Conservation (phyloP, 2,329 filamentous ascomycete species). For the Aureobasidium sp. region DNA sequence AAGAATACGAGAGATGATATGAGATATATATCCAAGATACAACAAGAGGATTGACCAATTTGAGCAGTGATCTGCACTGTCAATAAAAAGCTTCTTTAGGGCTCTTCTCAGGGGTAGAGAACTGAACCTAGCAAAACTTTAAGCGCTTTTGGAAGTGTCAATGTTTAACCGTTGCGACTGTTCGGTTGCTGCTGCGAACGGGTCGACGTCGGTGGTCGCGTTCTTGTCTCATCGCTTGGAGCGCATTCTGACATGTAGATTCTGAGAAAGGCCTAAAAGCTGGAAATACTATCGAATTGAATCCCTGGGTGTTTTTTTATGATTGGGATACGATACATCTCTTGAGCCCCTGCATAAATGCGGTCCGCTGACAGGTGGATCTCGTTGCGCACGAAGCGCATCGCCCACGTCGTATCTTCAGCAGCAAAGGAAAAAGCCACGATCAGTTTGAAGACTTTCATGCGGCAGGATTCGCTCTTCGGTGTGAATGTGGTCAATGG, state of each 20-base stretch:
- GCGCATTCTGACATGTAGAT: too few relatives aligned
- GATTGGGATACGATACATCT: too few relatives aligned
- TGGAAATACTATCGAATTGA: too few relatives aligned
- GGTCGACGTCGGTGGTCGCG: neutral
- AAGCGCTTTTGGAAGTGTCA: conserved; percentile 6
- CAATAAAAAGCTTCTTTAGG: conserved; percentile 1
- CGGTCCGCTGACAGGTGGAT: neutral
- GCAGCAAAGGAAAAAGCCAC: conserved; percentile 3
- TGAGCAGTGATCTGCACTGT: conserved; percentile 1
- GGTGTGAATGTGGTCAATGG: conserved; percentile 5
- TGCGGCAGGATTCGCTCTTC: neutral
- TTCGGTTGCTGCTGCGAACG: conserved; percentile 2
- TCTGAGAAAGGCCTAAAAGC: too few relatives aligned
- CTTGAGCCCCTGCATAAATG: neutral
- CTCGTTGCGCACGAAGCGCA: neutral
- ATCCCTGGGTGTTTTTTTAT: too few relatives aligned
- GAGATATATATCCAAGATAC: conserved; percentile 3
- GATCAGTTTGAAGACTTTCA: neutral
- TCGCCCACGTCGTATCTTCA: neutral
- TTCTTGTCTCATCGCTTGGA: too few relatives aligned
- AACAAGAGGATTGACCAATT: neutral
- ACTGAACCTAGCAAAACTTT: conserved; percentile 3
- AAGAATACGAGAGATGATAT: neutral
- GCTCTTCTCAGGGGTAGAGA: neutral
- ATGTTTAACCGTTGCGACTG: conserved; percentile 10